Evolutionary conservation across 2,329 filamentous ascomycete genomes (phyloP), one percentile per base, ranked within the genome.

Genomic region (Phoma sp.): DNA sequence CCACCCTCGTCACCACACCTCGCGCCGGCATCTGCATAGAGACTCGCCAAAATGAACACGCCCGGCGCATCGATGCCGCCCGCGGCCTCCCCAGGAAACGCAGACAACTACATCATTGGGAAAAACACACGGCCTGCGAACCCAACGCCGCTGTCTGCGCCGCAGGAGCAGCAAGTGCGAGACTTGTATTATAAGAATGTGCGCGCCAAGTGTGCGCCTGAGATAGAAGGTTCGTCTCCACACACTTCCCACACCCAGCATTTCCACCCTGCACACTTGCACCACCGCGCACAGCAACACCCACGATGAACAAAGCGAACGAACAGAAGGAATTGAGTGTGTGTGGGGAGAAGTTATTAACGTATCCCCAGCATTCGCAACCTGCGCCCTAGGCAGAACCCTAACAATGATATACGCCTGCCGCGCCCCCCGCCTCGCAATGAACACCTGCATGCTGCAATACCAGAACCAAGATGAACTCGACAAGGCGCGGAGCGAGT

Each of bases 381-480:
- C 89, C 63, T 99, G 95, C 82, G 93, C 93, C 47, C 83, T 88
- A 42, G 88, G 89, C 71, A 90, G 91, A 61, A 98, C 93, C 5
- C 85, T 98, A 66, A 92, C 88, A 51, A 90, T 95, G 53, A 89
- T 92, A 11, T 97, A 95, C 81, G 84, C 87, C 47, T 99, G 95
- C 80, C 88, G 92, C 47, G 78, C 83, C 42, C 84, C 93, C 70
- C 89, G 92, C 68, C 87, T 88, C 59, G 82, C 83, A 29, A 99
- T 99, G 95, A 99, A 99, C 78, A 83, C 81, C 57, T 99, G 95
- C 80, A 97, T 99, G 92, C 83, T 93, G 64, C 77, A 83, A 50
- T 89, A 96, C 78, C 93, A 93, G 49, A 96, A 91, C 60, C 90
- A 87, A 60, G 86, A 84, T 48, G 91, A 96, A 74, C 85, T 96